Evolutionary conservation across 2,329 filamentous ascomycete species (phyloP).

Genomic region (Trematosphaeria pertusa): DNA sequence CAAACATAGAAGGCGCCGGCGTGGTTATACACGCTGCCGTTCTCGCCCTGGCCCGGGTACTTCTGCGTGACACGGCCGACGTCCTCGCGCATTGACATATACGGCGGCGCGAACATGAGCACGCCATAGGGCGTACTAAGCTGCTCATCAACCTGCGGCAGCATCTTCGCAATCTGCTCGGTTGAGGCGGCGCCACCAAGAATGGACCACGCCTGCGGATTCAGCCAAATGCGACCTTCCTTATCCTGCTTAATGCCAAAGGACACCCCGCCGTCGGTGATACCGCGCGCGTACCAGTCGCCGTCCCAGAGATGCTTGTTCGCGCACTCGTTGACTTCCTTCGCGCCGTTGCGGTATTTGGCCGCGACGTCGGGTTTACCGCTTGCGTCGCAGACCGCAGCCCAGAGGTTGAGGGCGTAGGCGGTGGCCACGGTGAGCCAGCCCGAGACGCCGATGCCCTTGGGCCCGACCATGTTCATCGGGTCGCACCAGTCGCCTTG

Average conservation of each 20-base stretch:
- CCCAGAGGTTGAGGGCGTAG: slow-evolving; percentile 62
- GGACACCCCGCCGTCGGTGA: slow-evolving; percentile 62
- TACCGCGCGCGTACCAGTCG: slow-evolving; percentile 64
- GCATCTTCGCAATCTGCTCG: slow-evolving; percentile 54
- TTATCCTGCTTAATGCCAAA: slow-evolving; percentile 60
- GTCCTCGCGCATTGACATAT: slow-evolving; percentile 63
- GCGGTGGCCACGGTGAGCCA: slow-evolving; percentile 65
- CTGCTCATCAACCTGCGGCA: slow-evolving; percentile 59
- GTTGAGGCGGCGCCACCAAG: slow-evolving; percentile 59
- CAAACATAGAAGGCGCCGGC: slow-evolving; percentile 63
- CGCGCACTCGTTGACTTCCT: slow-evolving; percentile 58
- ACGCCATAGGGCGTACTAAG: slow-evolving; percentile 62
- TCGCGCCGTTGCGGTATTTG: slow-evolving; percentile 55
- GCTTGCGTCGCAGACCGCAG: slow-evolving; percentile 57
- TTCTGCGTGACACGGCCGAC: slow-evolving; percentile 66
- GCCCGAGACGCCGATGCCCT: slow-evolving; percentile 64
- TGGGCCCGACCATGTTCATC: slow-evolving; percentile 69
- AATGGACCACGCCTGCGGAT: slow-evolving; percentile 64
- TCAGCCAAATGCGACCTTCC: slow-evolving; percentile 66
- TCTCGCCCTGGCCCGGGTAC: slow-evolving; percentile 64
- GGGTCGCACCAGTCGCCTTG: slow-evolving; percentile 68
- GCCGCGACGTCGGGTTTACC: slow-evolving; percentile 51
- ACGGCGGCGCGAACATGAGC: slow-evolving; percentile 64
- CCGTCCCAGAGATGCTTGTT: slow-evolving; percentile 64
- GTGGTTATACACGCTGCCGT: slow-evolving; percentile 66